Base-by-base conservation (phyloP, 1,284 basidiomycete genomes). In the Fistulinella cinereoalba region DNA sequence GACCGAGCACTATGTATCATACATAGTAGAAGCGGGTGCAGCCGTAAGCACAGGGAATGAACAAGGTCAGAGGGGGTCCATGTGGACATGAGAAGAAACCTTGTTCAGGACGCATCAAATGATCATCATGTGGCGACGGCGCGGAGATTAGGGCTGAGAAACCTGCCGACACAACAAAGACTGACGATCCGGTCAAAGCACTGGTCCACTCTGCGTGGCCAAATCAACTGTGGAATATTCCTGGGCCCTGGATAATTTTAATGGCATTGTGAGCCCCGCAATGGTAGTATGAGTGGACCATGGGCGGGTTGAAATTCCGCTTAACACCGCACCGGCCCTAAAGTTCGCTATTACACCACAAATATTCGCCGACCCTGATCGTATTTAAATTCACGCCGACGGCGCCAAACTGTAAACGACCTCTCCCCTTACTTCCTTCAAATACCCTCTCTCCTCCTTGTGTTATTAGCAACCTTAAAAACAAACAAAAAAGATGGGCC, bases 401-500 rank as follows among this genome's bases (percentile, higher is more conserved):
- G 21, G 2, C 4, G 19, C 19, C 19, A 21, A 21, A 13, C 5
- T 36, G 9, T 19, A 12, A n/a, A n/a, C 33, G 9, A 19, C 16
- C 16, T 9, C 19, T 19, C 19, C 16, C 18, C 15, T 19, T 3
- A 6, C 16, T 19, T 21, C 9, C 15, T 18, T 45, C 32, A n/a
- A n/a, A n/a, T n/a, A n/a, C n/a, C 32, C 29, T 23, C 36, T 36
- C 48, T 32, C 16, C 11, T n/a, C 31, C 46, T 41, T 64, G 65
- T 64, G 51, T 64, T 61, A 64, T 56, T 65, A 66, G 64, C 45
- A 44, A 44, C 12, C 25, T 6, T 27, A 27, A 41, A 46, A 46
- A 29, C 37, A 40, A 19, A 22, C 83, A 83, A 34, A 28, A 37
- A 5, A 5, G 24, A 87, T 87, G 85, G 84, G 85, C 54, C 81